These are phyloP conservation scores for Phytopythium helicoides DNA, from an alignment of 352 stramenopile genomes.

Conservation along the genomic window DNA sequence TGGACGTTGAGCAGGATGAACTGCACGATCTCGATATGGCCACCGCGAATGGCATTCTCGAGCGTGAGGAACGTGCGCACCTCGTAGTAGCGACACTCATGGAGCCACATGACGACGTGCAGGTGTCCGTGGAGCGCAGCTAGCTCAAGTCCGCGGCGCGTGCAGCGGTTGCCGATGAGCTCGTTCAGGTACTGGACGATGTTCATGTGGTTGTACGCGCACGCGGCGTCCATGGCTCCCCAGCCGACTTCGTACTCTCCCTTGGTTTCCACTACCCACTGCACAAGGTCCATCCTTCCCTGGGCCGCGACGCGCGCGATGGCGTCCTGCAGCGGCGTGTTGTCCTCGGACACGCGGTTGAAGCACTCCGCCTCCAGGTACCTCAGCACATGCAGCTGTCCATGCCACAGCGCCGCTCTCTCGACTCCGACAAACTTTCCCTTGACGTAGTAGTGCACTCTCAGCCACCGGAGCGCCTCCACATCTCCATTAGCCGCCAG, in stretches of 20 bases:
- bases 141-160: conserved; percentile 23
- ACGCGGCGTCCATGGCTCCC: conserved; percentile 31
- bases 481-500: conserved; percentile 21
- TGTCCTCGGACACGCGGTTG: conserved; percentile 21
- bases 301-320: conserved; percentile 28
- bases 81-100: conserved; percentile 28
- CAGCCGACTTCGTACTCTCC: conserved; percentile 38
- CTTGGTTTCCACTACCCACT: conserved; percentile 39
- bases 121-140: conserved; percentile 30
- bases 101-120: conserved; percentile 32
- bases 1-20: conserved; percentile 36
- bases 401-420: conserved; percentile 31
- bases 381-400: conserved; percentile 26
- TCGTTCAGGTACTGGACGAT: conserved; percentile 32
- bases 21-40: conserved; percentile 34
- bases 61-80: conserved; percentile 28
- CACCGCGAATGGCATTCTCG: conserved; percentile 38
- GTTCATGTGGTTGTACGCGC: conserved; percentile 37
- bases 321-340: conserved; percentile 31
- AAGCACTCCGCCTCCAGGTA: conserved; percentile 32
- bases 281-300: conserved; percentile 11
- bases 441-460: conserved; percentile 25
- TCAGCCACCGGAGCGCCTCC: conserved; percentile 25
- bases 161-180: conserved; percentile 37
- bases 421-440: conserved; percentile 35